Evolutionary conservation across 192 early-diverging fungal genomes (phyloP).

Genomic region (Linnemannia schmuckeri): DNA sequence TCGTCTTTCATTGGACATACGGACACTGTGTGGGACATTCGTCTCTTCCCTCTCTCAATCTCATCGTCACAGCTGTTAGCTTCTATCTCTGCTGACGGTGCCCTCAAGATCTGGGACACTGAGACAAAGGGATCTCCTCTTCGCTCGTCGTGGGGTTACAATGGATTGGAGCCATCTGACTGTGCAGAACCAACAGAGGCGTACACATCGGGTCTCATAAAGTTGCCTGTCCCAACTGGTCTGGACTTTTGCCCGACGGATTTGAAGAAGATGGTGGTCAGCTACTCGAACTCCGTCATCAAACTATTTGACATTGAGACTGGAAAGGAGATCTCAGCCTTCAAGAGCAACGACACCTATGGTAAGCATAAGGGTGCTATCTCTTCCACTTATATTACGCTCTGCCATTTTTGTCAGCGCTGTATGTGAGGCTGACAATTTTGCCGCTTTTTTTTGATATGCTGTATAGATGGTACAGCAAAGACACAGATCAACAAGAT

Average conservation of each 20-base stretch:
- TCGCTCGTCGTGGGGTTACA: conserved; percentile 63
- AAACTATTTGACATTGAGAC: conserved; percentile 85
- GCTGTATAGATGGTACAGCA: conserved; percentile 60
- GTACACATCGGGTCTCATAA: conserved; percentile 43
- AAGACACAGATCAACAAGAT: conserved; percentile 84
- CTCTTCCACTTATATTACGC: too few species aligned
- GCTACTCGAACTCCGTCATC: conserved; percentile 73
- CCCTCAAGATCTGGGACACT: conserved; percentile 87
- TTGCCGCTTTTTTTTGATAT: neutral
- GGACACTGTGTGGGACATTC: conserved; percentile 89
- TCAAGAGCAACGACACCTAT: conserved; percentile 71
- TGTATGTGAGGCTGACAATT: neutral
- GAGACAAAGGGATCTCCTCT: conserved; percentile 60
- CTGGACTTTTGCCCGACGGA: conserved; percentile 76
- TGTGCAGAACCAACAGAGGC: conserved; percentile 30
- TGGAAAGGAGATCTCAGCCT: conserved; percentile 69
- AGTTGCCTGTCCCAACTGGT: conserved; percentile 69
- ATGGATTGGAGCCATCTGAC: conserved; percentile 56
- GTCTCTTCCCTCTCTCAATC: conserved; percentile 69
- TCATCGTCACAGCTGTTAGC: conserved; percentile 67
- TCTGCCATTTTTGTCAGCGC: too few species aligned
- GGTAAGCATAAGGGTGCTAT: conserved; percentile 30
- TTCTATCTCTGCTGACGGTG: conserved; percentile 85
- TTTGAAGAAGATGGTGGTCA: conserved; percentile 71
- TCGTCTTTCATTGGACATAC: conserved; percentile 85